Conservation (phyloP, 2,329 filamentous ascomycete species). For the Xylariaceae sp. region DNA sequence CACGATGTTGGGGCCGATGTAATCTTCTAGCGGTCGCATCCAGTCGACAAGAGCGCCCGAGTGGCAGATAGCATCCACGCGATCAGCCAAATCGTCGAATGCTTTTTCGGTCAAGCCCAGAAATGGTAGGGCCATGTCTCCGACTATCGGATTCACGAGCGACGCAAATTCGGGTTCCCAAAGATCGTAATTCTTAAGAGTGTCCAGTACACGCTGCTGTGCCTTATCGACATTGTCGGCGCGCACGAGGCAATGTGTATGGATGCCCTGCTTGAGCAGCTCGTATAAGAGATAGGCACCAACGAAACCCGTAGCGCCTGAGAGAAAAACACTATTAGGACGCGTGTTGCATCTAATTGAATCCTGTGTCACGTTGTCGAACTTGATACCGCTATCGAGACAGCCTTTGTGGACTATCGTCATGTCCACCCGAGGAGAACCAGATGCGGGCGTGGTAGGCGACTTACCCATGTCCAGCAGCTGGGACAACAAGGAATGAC, state of each 20-base stretch:
- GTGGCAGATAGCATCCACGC: conserved; percentile 37
- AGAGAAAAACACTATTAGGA: conserved; percentile 34
- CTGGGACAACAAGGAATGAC: conserved; percentile 28
- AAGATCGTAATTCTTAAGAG: conserved; percentile 31
- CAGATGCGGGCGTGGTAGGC: conserved; percentile 21
- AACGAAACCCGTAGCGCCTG: conserved; percentile 40
- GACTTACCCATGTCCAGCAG: conserved; percentile 24
- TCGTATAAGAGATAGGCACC: conserved; percentile 36
- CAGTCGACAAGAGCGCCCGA: conserved; percentile 40
- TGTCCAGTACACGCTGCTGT: conserved; percentile 26
- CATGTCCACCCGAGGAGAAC: conserved; percentile 25
- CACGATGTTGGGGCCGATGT: conserved; percentile 40
- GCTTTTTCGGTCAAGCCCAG: conserved; percentile 32
- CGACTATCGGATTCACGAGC: conserved; percentile 31
- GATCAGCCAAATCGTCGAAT: conserved; percentile 35
- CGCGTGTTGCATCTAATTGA: conserved; percentile 9
- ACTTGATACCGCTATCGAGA: conserved; percentile 35
- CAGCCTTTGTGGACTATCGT: conserved; percentile 31
- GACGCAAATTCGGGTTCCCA: conserved; percentile 32
- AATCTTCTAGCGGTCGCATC: conserved; percentile 39
- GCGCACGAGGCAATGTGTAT: conserved; percentile 35
- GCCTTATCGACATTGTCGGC: conserved; percentile 26
- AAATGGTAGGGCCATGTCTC: conserved; percentile 35
- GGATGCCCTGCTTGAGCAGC: conserved; percentile 33
- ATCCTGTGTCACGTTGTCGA: conserved; percentile 27